phyloP scores from a whole-genome alignment of 1,284 basidiomycete genomes.

The Austroboletus olivaceoglutinosus region DNA sequence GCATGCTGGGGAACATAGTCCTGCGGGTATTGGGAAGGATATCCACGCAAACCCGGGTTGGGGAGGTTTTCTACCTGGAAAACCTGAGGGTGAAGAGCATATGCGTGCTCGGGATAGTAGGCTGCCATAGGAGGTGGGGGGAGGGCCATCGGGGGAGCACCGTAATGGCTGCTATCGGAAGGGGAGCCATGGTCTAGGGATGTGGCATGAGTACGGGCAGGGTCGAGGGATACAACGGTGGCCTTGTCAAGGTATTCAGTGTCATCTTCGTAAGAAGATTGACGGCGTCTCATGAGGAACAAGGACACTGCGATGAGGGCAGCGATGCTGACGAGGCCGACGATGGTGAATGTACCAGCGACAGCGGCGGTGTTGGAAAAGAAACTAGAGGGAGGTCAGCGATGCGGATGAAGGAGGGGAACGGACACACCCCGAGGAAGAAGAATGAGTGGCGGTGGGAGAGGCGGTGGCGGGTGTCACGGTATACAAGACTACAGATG shows the following conservation, averaged over 20 bases:
- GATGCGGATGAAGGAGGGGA: neutral
- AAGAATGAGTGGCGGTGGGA: constrained; percentile 14
- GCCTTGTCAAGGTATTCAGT: constrained; percentile 31
- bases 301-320: constrained; percentile 25
- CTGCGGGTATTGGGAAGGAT: constrained; percentile 7
- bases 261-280: constrained; percentile 27
- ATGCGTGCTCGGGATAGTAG: constrained; percentile 29
- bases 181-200: constrained; percentile 16
- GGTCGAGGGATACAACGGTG: constrained; percentile 8
- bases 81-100: constrained; percentile 15
- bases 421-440: constrained; percentile 21
- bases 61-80: constrained; percentile 11
- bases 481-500: neutral
- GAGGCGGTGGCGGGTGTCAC: constrained; percentile 11
- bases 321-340: constrained; percentile 34
- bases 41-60: neutral
- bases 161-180: constrained; percentile 26
- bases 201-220: constrained; percentile 8
- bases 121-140: constrained; percentile 11
- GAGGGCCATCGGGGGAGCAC: constrained; percentile 17
- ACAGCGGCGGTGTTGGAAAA: constrained; percentile 48
- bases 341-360: constrained; percentile 44
- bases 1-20: constrained; percentile 16
- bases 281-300: constrained; percentile 26
- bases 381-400: constrained; percentile 35